Conservation (phyloP, 2,329 filamentous ascomycete species). For the Nakataea oryzae region DNA sequence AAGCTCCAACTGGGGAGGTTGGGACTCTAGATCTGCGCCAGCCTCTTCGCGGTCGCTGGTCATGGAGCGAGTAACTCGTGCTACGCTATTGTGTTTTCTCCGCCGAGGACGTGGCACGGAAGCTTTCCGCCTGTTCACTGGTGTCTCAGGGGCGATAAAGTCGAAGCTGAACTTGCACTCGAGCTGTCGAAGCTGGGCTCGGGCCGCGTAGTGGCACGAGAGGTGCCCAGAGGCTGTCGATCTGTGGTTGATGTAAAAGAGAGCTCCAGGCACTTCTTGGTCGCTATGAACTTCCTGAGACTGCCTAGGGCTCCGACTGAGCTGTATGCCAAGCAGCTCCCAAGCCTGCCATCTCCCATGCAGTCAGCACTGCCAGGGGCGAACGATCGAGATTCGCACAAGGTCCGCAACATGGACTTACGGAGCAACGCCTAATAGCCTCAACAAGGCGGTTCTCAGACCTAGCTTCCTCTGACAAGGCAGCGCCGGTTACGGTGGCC, state of each 20-base stretch:
- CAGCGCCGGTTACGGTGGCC: constrained; percentile 13
- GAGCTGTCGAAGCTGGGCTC: neutral
- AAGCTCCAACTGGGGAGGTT: neutral
- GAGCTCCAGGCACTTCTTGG: neutral
- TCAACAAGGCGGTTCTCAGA: neutral
- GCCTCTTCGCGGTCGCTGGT: neutral
- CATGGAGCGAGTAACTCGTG: neutral
- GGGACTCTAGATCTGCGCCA: too few species aligned
- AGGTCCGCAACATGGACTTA: neutral
- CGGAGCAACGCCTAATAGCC: constrained; percentile 1
- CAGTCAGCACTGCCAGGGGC: neutral
- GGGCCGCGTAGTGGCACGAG: neutral
- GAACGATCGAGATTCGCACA: neutral
- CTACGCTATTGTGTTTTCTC: neutral
- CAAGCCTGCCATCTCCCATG: neutral
- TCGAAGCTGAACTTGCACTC: neutral
- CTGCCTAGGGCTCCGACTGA: neutral
- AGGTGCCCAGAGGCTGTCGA: neutral
- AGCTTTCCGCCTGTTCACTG: neutral
- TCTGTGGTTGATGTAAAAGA: neutral
- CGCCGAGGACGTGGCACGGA: neutral
- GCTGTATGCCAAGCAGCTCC: neutral
- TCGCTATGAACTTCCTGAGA: neutral
- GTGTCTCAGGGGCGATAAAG: neutral
- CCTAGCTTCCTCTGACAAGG: neutral